These are phyloP conservation scores for Epichloe aotearoae DNA, from an alignment of 2,329 filamentous ascomycete genomes.

Conservation along the genomic window DNA sequence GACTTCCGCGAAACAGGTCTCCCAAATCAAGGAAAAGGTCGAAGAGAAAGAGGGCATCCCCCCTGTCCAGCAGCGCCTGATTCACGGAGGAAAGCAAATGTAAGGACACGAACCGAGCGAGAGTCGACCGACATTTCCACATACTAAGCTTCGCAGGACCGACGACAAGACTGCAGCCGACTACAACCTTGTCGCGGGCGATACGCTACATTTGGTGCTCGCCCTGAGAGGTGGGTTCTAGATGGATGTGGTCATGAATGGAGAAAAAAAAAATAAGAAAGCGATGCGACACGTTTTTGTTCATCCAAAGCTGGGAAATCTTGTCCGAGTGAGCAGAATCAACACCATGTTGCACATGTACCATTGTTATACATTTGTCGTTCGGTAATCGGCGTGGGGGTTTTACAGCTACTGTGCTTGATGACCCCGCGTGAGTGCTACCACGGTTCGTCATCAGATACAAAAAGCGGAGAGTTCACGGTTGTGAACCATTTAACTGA, in stretches of 20 bases:
- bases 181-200: slow-evolving; percentile 81
- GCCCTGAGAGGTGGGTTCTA: slow-evolving; percentile 67
- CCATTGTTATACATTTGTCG: no score
- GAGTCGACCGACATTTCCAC: background rate
- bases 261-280: background rate
- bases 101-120: slow-evolving; percentile 26
- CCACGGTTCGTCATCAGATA: no score
- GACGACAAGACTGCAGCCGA: slow-evolving; percentile 90
- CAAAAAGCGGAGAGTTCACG: background rate
- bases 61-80: slow-evolving; percentile 88
- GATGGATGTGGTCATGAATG: background rate
- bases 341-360: no score
- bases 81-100: slow-evolving; percentile 98
- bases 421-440: no score
- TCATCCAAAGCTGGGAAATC: background rate
- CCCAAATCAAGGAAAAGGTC: slow-evolving; percentile 95
- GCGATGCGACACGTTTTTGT: background rate
- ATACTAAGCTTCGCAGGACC: slow-evolving; percentile 43
- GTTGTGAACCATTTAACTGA: background rate
- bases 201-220: slow-evolving; percentile 88
- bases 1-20: slow-evolving; percentile 44
- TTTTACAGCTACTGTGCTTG: no score
- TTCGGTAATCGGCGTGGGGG: no score
- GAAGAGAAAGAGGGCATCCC: slow-evolving; percentile 99
- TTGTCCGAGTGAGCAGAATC: no score